phyloP scores from a whole-genome alignment of 768 basidiomycete genomes.

The Lenzites betulinus region DNA sequence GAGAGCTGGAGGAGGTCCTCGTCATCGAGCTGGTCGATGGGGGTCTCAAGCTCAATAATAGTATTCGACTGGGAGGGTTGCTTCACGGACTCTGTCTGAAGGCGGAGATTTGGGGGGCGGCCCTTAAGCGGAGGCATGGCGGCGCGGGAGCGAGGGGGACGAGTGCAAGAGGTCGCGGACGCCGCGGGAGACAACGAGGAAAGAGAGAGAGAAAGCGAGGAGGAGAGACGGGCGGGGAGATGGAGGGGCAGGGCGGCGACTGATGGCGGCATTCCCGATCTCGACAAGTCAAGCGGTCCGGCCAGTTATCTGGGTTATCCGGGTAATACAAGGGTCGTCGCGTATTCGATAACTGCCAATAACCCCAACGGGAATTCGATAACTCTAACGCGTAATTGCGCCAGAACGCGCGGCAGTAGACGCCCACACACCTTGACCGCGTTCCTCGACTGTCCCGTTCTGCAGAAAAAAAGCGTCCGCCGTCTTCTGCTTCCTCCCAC shows the following conservation, averaged over 20 bases:
- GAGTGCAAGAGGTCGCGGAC: constrained; percentile 6
- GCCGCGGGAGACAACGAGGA: background rate
- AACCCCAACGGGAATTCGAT: no score
- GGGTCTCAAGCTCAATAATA: constrained; percentile 37
- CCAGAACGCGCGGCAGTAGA: constrained; percentile 1
- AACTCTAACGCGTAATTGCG: constrained; percentile 4
- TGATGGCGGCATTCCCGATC: background rate
- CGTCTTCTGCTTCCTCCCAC: constrained; percentile 25
- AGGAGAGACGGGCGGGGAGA: background rate
- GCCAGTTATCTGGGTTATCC: constrained; percentile 2
- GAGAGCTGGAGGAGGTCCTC: constrained; percentile 30
- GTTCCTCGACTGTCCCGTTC: constrained; percentile 20
- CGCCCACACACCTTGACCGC: constrained; percentile 22
- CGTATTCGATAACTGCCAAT: background rate
- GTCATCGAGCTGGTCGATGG: constrained; percentile 40
- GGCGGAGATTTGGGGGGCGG: constrained; percentile 55
- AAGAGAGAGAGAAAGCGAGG: background rate
- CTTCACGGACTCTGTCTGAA: constrained; percentile 31
- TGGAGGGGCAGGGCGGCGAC: background rate
- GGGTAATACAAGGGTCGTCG: no score
- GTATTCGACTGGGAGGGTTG: constrained; percentile 30
- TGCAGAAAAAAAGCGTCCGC: constrained; percentile 25
- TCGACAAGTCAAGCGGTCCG: background rate
- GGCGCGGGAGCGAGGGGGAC: background rate
- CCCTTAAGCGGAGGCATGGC: constrained; percentile 40